Base-by-base conservation (phyloP, 768 basidiomycete genomes). In the Russula dissimulans region DNA sequence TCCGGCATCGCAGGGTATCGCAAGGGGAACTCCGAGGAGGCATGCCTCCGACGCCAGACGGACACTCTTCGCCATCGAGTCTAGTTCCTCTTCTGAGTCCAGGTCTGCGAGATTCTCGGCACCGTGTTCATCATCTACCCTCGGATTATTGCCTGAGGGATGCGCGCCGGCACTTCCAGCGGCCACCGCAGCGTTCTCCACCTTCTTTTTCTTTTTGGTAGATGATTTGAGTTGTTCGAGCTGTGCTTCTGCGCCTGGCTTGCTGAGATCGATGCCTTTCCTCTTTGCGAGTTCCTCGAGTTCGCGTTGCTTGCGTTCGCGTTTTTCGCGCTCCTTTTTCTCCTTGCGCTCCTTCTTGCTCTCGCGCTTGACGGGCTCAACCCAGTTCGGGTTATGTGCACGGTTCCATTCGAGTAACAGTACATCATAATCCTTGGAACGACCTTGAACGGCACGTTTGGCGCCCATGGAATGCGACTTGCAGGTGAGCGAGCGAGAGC, bases 381-480 rank as follows among this genome's bases (percentile, higher is more conserved):
- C 86, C 70, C 84, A 93, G 61, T 91, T 91, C 14, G 91, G 91
- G 63, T 93, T 91, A 69, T 91, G 80, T 29, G 81, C 86, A 38
- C 89, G 84, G 67, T 92, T 87, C 92, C 92, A 98, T 54, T 97
- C 95, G 29, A 91, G 79, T 17, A 95, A 79, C 4, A 99, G 81
- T 45, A 87, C 86, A 68, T 97, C 94, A 69, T 92, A 98, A 7
- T 75, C 71, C 54, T 86, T 81, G 0, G 90, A 89, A 4, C 95
- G 90, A 38, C 91, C 91, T 62, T 82, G 80, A 1, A 99, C 95
- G 9, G 89, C 83, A 17, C 95, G 88, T 73, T 99, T 99, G 11
- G 92, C 89, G 14, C 92, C 92, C 87, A 99, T 95, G 2, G 91
- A 88, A 70, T 99, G 95, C 5, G 95, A 92, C 73, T 99, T 99